phyloP scores from a whole-genome alignment of 139 green algal genomes.

The Chlorella sp. region DNA sequence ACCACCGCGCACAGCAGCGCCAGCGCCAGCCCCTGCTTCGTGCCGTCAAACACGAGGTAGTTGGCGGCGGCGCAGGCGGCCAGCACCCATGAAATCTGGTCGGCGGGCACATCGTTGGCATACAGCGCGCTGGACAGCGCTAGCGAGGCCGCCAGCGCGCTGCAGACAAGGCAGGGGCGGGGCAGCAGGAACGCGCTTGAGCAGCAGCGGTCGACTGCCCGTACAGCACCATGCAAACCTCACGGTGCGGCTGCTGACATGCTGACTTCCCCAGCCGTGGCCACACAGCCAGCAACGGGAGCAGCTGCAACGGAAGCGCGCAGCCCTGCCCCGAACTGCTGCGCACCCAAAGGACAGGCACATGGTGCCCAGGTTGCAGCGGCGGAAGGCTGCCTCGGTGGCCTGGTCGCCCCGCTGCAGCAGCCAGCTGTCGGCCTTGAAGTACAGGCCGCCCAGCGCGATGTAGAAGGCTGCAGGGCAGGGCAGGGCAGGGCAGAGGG shows the following conservation, averaged over 20 bases:
- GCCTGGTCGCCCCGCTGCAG: background rate
- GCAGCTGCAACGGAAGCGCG: too few species aligned
- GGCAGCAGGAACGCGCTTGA: background rate
- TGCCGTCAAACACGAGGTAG: constrained; percentile 58
- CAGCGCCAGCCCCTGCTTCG: constrained; percentile 62
- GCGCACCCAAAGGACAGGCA: constrained; percentile 32
- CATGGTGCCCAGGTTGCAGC: constrained; percentile 33
- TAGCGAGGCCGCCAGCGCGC: constrained; percentile 55
- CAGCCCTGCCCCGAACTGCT: background rate
- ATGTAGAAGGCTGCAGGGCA: constrained; percentile 46
- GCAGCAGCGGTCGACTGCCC: background rate
- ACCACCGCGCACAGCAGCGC: constrained; percentile 64
- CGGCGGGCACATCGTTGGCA: constrained; percentile 32
- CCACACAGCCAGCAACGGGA: background rate
- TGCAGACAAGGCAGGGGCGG: background rate
- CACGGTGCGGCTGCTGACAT: background rate
- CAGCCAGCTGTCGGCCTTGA: constrained; percentile 9
- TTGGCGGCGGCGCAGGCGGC: constrained; percentile 39
- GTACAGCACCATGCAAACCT: background rate
- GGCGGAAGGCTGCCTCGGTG: constrained; percentile 10
- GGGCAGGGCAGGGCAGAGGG: background rate
- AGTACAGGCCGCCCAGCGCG: constrained; percentile 40
- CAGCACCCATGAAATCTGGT: constrained; percentile 56
- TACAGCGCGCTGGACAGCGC: constrained; percentile 60
- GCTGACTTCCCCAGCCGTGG: background rate